A percentile compares a stretch with the other conserved stretches of the same genome.
These are phyloP conservation scores for Casuarina glauca DNA, from an alignment of 306 rosid genomes.

Conservation along the genomic window DNA sequence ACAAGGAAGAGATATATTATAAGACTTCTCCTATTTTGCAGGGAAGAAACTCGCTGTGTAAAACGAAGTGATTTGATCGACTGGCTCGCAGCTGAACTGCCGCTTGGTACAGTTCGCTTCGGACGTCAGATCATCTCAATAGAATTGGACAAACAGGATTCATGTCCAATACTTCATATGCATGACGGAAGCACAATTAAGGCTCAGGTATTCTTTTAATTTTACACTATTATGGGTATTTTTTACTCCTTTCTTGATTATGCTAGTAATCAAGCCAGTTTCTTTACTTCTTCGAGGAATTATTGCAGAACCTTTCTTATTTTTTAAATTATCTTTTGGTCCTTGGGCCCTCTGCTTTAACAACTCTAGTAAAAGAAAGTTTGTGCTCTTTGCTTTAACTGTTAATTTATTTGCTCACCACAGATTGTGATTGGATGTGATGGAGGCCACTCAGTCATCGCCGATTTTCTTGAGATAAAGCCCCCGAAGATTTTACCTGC, in stretches of 20 bases:
- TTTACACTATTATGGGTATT: background rate
- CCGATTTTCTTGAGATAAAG: conserved; percentile 36
- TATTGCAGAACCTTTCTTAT: too few relatives aligned
- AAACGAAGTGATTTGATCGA: conserved; percentile 49
- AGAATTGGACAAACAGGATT: conserved; percentile 32
- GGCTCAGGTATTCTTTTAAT: conserved; percentile 36
- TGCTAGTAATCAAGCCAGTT: too few relatives aligned
- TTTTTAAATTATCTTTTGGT: background rate
- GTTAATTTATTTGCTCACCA: background rate
- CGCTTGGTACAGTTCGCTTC: conserved; percentile 43
- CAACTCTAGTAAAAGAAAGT: background rate
- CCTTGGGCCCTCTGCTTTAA: background rate
- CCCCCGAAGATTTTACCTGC: conserved; percentile 19
- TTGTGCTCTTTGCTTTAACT: background rate
- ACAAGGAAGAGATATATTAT: background rate
- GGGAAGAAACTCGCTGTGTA: conserved; percentile 41
- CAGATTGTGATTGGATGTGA: conserved; percentile 64
- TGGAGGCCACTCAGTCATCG: conserved; percentile 49
- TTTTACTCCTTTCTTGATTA: background rate
- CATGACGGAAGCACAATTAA: conserved; percentile 38
- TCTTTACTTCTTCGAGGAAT: too few relatives aligned
- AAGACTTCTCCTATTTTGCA: background rate
- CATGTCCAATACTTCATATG: conserved; percentile 33
- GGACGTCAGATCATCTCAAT: conserved; percentile 38
- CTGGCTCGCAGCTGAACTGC: conserved; percentile 41